Evolutionary conservation across 345 rosid genomes (phyloP), one percentile per base, ranked within the genome.

Genomic region (Pistacia vera): DNA sequence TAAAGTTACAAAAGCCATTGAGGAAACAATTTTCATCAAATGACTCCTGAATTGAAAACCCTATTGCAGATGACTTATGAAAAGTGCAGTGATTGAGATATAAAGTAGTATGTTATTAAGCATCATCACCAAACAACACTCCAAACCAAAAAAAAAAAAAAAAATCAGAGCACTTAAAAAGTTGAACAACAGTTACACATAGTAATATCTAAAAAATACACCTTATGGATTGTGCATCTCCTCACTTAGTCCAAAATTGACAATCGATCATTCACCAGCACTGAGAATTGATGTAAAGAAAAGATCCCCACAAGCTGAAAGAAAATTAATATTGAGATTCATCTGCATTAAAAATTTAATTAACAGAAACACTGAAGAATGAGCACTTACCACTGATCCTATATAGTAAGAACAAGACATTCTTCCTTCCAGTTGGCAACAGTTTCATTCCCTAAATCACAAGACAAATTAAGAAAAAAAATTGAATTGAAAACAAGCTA

Each of bases 191-290:
- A 63, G 68, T 73, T 62, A 30, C 18, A 28, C 13, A 30, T 3
- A 55, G 86, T 75, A 93, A 97, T 75, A 49, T 30, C 54, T 46
- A 66, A 67, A 54, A 4, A 28, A 17, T 46, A 65, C 59, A 67
- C 83, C 97, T 87, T 75, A 93, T 1, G 91, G 95, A 81, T 91
- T 91, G 84, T 94, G 93, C 97, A 97, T 92, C 76, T 97, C 98
- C 65, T 92, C 97, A 66, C 88, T 88, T 60, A 97, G 79, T 67
- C 98, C 98, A 44, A 97, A 92, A 66, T 80, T 97, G 74, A 85
- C 77, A 78, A 94, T 78, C 54, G 91, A 83, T n/a, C n/a, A 75
- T 91, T 90, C 62, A 94, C 91, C 88, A 91, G 80, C 88, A 75
- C 49, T 17, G 97, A 94, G 54, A 93, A 86, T 22, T 93, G 94